A percentile compares a stretch with the other conserved stretches of the same genome.
Conservation (phyloP, 139 green algal genomes). For the Micromonas commoda region DNA sequence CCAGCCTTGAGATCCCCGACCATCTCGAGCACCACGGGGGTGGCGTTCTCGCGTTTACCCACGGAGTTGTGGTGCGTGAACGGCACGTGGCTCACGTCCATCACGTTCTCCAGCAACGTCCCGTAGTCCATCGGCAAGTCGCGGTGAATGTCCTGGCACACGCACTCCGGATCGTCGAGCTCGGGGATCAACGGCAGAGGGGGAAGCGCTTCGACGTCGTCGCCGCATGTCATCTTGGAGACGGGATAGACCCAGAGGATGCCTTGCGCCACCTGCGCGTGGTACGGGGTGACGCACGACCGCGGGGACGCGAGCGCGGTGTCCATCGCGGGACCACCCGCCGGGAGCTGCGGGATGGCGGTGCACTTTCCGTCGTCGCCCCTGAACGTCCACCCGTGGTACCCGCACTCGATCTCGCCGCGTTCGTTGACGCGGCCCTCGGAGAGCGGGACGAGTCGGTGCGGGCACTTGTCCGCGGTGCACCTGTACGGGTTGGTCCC, state of each 20-base stretch:
- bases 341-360: constrained; percentile 26
- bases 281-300: constrained; percentile 25
- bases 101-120: constrained; percentile 45
- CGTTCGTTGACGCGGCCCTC: constrained; percentile 37
- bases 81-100: constrained; percentile 34
- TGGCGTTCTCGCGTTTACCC: constrained; percentile 25
- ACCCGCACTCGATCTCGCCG: constrained; percentile 39
- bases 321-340: background rate
- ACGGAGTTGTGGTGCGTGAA: constrained; percentile 32
- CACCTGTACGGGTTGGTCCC: background rate
- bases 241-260: constrained; percentile 33
- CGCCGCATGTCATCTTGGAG: background rate
- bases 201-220: constrained; percentile 4
- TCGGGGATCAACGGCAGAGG: constrained; percentile 6
- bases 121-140: constrained; percentile 36
- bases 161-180: constrained; percentile 14
- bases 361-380: constrained; percentile 29
- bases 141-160: constrained; percentile 1
- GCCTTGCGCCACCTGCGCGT: constrained; percentile 10
- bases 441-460: constrained; percentile 40
- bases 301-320: constrained; percentile 17
- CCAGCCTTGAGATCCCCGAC: too few relatives aligned
- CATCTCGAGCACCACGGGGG: constrained; percentile 11
- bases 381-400: constrained; percentile 42
- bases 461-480: constrained; percentile 37